phyloP scores from a whole-genome alignment of 106 monocot genomes.

The Platanthera zijinensis region DNA sequence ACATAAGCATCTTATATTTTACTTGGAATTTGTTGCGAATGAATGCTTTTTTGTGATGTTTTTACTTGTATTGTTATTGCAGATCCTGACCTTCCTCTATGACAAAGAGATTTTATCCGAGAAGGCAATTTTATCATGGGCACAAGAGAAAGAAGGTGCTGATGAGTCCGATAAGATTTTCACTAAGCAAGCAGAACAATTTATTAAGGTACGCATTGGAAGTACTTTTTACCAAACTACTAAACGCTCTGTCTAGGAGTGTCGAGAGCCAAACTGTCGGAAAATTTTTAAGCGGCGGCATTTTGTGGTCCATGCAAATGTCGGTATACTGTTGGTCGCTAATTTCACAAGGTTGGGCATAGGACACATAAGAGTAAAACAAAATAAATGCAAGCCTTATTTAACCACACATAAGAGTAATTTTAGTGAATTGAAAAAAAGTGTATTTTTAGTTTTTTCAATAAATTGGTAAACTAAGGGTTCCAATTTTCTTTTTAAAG shows the following conservation, averaged over 20 bases:
- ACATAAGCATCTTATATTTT: not conserved
- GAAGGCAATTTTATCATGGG: conserved; percentile 87
- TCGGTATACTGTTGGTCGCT: no score
- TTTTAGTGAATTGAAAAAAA: no score
- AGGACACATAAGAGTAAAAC: no score
- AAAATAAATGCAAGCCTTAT: no score
- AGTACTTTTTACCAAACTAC: not conserved
- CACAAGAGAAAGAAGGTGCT: conserved; percentile 70
- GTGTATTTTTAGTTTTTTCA: no score
- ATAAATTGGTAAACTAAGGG: no score
- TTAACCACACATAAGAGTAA: no score
- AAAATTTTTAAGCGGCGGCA: no score
- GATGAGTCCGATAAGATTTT: conserved; percentile 90
- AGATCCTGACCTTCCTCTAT: conserved; percentile 65
- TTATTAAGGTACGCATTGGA: conserved; percentile 53
- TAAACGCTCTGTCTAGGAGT: not conserved
- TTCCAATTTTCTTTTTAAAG: no score
- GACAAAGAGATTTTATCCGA: conserved; percentile 63
- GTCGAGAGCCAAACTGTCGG: no score
- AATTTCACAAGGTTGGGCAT: no score
- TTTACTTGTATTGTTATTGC: not conserved
- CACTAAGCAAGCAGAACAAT: conserved; percentile 59
- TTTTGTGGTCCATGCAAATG: no score
- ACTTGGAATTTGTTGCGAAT: not conserved
- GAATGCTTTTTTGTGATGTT: conserved; percentile 1